These are phyloP conservation scores for Toxicodendron radicans DNA, from an alignment of 345 rosid species.

Conservation along the genomic window DNA sequence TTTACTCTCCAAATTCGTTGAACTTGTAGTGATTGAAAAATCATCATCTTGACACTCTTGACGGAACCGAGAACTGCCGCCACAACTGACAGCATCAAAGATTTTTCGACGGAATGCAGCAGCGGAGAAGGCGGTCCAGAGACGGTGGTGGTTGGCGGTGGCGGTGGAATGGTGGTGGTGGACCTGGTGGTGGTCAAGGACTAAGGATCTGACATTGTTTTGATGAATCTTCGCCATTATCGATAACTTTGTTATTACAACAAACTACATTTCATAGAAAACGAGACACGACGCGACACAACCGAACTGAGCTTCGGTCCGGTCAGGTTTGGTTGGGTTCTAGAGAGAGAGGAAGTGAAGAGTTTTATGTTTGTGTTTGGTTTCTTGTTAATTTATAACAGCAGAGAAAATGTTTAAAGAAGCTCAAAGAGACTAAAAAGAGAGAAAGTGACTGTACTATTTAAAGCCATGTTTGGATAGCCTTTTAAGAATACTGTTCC, in stretches of 20 bases:
- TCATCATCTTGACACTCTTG: conserved; percentile 40
- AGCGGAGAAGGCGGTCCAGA: conserved; percentile 60
- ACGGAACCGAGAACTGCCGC: conserved; percentile 61
- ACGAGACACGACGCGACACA: neutral
- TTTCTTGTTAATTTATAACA: neutral
- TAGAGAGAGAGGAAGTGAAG: conserved; percentile 1
- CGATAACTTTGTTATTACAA: neutral
- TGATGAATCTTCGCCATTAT: conserved; percentile 78
- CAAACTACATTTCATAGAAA: conserved; percentile 8
- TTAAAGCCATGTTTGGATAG: conserved; percentile 13
- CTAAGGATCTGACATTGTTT: conserved; percentile 68
- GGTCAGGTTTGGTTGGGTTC: too few relatives aligned
- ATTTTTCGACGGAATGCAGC: conserved; percentile 66
- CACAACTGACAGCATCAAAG: conserved; percentile 75
- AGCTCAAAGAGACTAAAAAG: neutral
- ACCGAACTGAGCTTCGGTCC: too few relatives aligned
- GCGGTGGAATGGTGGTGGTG: conserved; percentile 33
- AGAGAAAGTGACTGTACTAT: neutral
- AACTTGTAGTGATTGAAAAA: conserved; percentile 26
- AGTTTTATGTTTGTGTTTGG: neutral
- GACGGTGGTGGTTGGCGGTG: conserved; percentile 36
- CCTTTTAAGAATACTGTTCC: neutral
- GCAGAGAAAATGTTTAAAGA: neutral
- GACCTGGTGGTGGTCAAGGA: conserved; percentile 61
- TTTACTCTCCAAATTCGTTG: conserved; percentile 15